Evolutionary conservation across 78 protist genomes (phyloP).

Genomic region (Chrysochromulina parva): DNA sequence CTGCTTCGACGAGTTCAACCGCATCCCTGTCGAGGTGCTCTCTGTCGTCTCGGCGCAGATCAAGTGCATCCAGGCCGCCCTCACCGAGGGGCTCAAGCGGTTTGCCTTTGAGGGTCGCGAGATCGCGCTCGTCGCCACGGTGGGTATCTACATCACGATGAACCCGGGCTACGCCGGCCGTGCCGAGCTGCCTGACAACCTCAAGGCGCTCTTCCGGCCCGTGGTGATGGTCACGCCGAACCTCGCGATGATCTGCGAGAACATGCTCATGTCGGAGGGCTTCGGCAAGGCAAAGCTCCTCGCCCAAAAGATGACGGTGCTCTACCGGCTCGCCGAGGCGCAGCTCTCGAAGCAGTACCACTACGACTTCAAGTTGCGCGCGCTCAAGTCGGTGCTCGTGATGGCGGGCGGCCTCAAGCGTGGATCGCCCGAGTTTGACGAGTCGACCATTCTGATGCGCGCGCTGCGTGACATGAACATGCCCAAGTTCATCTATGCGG

Average conservation of each 20-base stretch:
- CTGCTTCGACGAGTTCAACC: conserved; percentile 95
- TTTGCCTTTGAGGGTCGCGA: conserved; percentile 66
- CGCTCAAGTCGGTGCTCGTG: conserved; percentile 86
- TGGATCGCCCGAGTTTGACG: conserved; percentile 56
- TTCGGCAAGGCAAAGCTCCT: conserved; percentile 51
- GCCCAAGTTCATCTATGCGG: conserved; percentile 92
- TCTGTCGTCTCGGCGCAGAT: conserved; percentile 85
- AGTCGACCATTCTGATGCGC: conserved; percentile 83
- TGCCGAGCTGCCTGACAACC: conserved; percentile 83
- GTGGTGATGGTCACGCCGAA: conserved; percentile 87
- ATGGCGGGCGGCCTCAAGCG: conserved; percentile 94
- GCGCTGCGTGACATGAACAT: conserved; percentile 91
- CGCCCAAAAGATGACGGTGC: conserved; percentile 87
- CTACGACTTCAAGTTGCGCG: conserved; percentile 90
- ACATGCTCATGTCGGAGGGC: conserved; percentile 89
- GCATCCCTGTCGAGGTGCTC: conserved; percentile 82
- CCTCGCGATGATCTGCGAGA: conserved; percentile 79
- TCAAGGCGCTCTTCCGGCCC: conserved; percentile 87
- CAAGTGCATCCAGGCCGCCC: conserved; percentile 73
- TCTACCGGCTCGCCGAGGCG: conserved; percentile 80
- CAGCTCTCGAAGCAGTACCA: conserved; percentile 89
- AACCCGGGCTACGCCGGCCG: conserved; percentile 91
- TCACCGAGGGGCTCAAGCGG: background rate
- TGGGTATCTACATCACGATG: conserved; percentile 85
- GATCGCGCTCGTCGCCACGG: conserved; percentile 44